Base-by-base conservation (phyloP, 2,329 filamentous ascomycete species). In the Colletotrichum sp. region DNA sequence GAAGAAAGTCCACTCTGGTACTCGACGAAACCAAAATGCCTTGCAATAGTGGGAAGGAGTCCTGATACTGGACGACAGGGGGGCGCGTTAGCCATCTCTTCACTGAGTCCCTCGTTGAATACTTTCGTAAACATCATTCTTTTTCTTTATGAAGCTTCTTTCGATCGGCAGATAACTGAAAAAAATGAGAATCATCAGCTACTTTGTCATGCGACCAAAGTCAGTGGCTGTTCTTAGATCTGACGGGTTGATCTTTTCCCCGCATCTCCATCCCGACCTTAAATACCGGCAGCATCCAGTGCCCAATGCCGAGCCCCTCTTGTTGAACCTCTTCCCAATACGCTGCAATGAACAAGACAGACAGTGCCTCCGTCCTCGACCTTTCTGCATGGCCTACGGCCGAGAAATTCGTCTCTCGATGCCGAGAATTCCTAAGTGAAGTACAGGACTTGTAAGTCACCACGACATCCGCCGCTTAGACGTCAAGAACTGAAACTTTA, bases 381-480 rank as follows among this genome's bases (percentile, higher is more conserved):
- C 67, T 81, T 8, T 76, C 69, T 8, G 79, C 80, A 68, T 81
- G 81, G 78, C 81, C 83, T 4, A 81, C 79, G 15, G 82, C 82
- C 4, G 77, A 79, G 18, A 78, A 80, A 32, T 79, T 84, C 18
- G 80, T 84, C 0, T 49, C 77, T 6, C 76, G 82, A 52, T 83
- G 82, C 68, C 69, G 72, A 70, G 81, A 84, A 39, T 84, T 84
- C 67, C 79, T 84, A 9, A 74, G 79, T 12, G 79, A 82, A 55
- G 80, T 84, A 3, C 78, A 83, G 67, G 80, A 84, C 75, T 68
- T 83, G 82, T 84, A 72, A 79, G 82, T 7, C 39, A 9, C 13
- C 28, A n/a, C 10, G 32, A 10, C 18, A 32, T 6, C 59, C 10
- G 44, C 44, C 12, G 4, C n/a, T 13, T 13, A 52, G 44, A 52